phyloP scores from a whole-genome alignment of 108 stramenopile genomes.

The Skeletonema grethae region DNA sequence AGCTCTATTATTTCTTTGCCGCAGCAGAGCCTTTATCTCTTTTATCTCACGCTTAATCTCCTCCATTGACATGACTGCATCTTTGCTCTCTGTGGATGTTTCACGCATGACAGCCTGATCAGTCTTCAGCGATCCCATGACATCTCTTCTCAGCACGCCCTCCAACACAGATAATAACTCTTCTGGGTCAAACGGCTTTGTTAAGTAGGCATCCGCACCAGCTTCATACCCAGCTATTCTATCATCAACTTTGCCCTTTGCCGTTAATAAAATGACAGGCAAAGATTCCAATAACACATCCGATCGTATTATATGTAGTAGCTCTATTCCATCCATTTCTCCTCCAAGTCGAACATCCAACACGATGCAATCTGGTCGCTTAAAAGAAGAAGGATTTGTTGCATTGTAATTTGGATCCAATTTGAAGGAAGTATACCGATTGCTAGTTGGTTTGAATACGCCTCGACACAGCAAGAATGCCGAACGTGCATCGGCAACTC shows the following conservation, averaged over 20 bases:
- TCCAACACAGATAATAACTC: constrained; percentile 81
- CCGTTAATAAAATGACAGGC: constrained; percentile 82
- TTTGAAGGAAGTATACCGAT: constrained; percentile 17
- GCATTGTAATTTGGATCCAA: constrained; percentile 20
- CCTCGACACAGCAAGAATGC: constrained; percentile 57
- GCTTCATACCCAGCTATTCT: constrained; percentile 76
- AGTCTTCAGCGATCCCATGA: constrained; percentile 5
- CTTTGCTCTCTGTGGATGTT: neutral
- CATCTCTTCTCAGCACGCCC: constrained; percentile 44
- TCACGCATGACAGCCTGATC: constrained; percentile 7
- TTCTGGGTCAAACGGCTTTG: constrained; percentile 88
- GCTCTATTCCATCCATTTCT: constrained; percentile 68
- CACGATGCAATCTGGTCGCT: constrained; percentile 38
- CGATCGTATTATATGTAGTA: constrained; percentile 61
- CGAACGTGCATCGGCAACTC: constrained; percentile 64
- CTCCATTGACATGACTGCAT: neutral
- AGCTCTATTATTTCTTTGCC: neutral
- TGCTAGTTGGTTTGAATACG: constrained; percentile 20
- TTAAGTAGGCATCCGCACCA: constrained; percentile 85
- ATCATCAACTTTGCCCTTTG: constrained; percentile 75
- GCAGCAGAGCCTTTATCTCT: constrained; percentile 65
- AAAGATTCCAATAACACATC: constrained; percentile 49
- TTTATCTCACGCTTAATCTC: constrained; percentile 1
- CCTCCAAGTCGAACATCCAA: constrained; percentile 30
- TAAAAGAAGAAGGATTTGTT: neutral